Evolutionary conservation across 2,329 filamentous ascomycete species (phyloP), one percentile per base, ranked within the genome.

Genomic region (Penicillium decumbens): DNA sequence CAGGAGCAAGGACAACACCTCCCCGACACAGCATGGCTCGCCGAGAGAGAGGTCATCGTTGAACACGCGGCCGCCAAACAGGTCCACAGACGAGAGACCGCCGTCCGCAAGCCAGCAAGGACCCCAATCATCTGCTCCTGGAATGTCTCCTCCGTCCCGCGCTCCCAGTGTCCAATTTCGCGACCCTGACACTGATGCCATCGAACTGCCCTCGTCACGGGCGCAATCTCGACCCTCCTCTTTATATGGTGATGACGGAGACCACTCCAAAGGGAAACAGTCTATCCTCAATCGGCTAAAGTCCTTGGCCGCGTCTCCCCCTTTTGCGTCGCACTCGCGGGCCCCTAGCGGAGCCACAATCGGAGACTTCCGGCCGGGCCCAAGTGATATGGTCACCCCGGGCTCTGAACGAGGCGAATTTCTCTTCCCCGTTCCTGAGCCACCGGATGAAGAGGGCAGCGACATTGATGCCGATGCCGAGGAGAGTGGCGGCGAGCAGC

Each of bases 381-480:
- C 67, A 27, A 65, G 63, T 41, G 73, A 71, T 15, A 39, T 71
- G 18, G 64, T 72, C 20, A 76, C 75, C 0, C 76, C 77, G 4
- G 68, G 68, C 13, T 75, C 74, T n/a, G 77, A 80, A 60, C 69
- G 73, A 53, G 73, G 72, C 25, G 71, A 73, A 27, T 72, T 76
- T 41, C 74, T 75, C 49, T 74, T 82, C 55, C 79, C 79, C 8
- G 74, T 82, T 54, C 79, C 79, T 8, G 74, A 78, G 18, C 81
- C 77, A 1, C 66, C 83, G 47, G 69, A 73, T 37, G 79, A 81
- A 56, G 77, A 79, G 49, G 83, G 81, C 18, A 88, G 83, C 65
- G 88, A 91, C 66, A 82, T 77, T 12, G 85, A 87, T 62, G 84
- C 87, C 0, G 89, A 93, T 66, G 88, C 85, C 1, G 91, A 95